phyloP scores from a whole-genome alignment of 352 stramenopile genomes.

The Globisporangium mamillatum region DNA sequence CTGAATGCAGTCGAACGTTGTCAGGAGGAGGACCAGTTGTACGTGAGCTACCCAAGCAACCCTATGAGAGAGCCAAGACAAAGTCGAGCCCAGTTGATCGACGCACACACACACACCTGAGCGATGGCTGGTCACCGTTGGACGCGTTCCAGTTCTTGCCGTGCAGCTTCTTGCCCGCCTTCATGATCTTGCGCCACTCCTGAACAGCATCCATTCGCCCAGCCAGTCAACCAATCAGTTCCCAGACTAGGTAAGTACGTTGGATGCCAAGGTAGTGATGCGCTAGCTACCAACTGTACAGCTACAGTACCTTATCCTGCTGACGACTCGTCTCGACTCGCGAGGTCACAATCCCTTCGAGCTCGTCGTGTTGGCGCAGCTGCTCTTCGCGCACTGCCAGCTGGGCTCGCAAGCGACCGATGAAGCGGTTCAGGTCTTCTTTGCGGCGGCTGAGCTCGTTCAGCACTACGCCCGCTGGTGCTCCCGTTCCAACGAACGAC shows the following conservation, averaged over 20 bases:
- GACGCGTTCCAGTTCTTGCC: slow-evolving; percentile 53
- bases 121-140: slow-evolving; percentile 35
- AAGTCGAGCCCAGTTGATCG: neutral
- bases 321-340: slow-evolving; percentile 43
- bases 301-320: slow-evolving; percentile 36
- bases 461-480: slow-evolving; percentile 27
- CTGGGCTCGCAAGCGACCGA: slow-evolving; percentile 44
- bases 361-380: slow-evolving; percentile 55
- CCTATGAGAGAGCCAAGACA: neutral
- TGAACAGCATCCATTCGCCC: slow-evolving; percentile 6
- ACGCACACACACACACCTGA: slow-evolving; percentile 24
- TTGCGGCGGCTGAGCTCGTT: slow-evolving; percentile 59
- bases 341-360: slow-evolving; percentile 62
- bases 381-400: slow-evolving; percentile 53
- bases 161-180: slow-evolving; percentile 55
- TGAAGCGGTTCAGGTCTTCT: slow-evolving; percentile 58
- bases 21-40: neutral
- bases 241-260: neutral
- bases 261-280: neutral
- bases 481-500: slow-evolving; percentile 21
- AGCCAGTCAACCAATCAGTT: neutral
- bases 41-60: neutral
- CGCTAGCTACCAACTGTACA: neutral
- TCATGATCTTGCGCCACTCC: slow-evolving; percentile 71
- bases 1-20: slow-evolving; percentile 14